These are phyloP conservation scores for Thielaviopsis cerberus DNA, from an alignment of 2,329 filamentous ascomycete genomes.

Conservation along the genomic window DNA sequence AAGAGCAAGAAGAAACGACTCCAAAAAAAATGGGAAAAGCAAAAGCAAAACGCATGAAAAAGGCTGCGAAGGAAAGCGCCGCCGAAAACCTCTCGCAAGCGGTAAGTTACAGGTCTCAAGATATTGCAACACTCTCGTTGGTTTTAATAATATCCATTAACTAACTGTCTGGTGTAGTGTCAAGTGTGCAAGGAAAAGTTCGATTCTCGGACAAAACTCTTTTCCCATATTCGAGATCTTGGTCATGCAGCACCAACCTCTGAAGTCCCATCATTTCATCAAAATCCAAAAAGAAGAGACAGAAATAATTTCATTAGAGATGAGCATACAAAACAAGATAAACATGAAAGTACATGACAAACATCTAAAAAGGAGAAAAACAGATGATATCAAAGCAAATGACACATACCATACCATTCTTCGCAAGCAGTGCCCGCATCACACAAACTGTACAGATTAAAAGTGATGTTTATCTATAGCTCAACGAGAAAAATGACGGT, in stretches of 20 bases:
- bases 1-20: slow-evolving; percentile 31
- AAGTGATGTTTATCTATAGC: neutral
- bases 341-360: neutral
- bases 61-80: slow-evolving; percentile 17
- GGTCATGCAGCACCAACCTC: slow-evolving; percentile 39
- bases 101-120: slow-evolving; percentile 18
- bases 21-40: slow-evolving; percentile 8
- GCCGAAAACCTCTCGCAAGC: slow-evolving; percentile 17
- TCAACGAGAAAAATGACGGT: neutral
- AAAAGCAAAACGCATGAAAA: slow-evolving; percentile 10
- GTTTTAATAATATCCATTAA: slow-evolving; percentile 1
- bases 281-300: slow-evolving; percentile 3
- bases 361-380: neutral
- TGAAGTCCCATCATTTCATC: slow-evolving; percentile 15
- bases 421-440: neutral
- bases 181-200: slow-evolving; percentile 27
- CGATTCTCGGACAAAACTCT: slow-evolving; percentile 50
- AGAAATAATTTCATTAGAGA: neutral
- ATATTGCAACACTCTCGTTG: neutral
- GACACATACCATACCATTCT: neutral
- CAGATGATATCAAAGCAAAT: neutral
- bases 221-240: slow-evolving; percentile 50
- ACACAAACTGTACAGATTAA: neutral
- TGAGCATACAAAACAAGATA: neutral
- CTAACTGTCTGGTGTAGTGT: slow-evolving; percentile 1